Base-by-base conservation (phyloP, 1,284 basidiomycete species). In the Apiotrichum sp. region DNA sequence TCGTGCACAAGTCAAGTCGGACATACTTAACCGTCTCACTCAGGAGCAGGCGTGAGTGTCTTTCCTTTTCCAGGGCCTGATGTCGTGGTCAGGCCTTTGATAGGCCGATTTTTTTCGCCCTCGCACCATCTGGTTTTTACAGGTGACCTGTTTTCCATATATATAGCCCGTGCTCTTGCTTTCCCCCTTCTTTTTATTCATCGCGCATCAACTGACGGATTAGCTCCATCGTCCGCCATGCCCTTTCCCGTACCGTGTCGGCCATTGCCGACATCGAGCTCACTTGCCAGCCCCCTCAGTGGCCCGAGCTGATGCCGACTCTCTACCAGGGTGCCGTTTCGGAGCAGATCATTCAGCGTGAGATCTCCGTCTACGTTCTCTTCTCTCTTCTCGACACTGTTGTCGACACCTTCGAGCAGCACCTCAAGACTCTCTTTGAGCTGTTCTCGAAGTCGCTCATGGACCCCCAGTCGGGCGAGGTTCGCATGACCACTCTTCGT, bases 191-290 rank as follows among this genome's bases (percentile, higher is more conserved):
- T 46, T 13, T 46, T 46, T 31, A 35, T 47, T 8, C 6, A 32
- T 33, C 32, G 9, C 22, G 8, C 4, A 4, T 9, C 14, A 6
- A 33, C 29, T 42, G 16, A 34, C 50, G 58, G 33, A 32, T 41
- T 63, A 93, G 89, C 63, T 84, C 88, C 59, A 84, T 92, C 56
- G 90, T 93, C 62, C 88, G 90, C 60, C 89, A 92, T 74, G 86
- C 91, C 11, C 84, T 89, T 53, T 89, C 93, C 33, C 89, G 95
- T 54, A 89, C 96, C 59, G 85, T 98, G 62, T 89, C 93, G 49
- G 88, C 92, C 58, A 89, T 98, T 76, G 96, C 95, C 40, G 83
- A 86, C 62, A 83, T 91, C 69, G 96, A 98, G 75, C 82, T 98
- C 58, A 85, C 88, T 32, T 75, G 83, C 56, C 83, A 86, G 60